Evolutionary conservation across 768 basidiomycete species (phyloP).

Genomic region (Cystobasidium onofrii): DNA sequence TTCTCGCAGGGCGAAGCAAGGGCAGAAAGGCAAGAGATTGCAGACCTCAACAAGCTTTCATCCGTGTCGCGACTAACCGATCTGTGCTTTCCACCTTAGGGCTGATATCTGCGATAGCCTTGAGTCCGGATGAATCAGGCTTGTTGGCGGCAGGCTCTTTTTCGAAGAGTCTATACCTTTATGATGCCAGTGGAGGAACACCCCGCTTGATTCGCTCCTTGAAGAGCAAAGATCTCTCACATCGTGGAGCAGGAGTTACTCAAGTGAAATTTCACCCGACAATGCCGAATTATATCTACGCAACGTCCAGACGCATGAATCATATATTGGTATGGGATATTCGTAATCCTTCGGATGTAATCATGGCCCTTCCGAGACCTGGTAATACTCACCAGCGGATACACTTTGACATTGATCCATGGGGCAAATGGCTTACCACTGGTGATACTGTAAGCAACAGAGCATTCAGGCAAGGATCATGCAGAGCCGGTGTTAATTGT

Average conservation of each 20-base stretch:
- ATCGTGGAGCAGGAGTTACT: slow-evolving; percentile 21
- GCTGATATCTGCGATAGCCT: slow-evolving; percentile 74
- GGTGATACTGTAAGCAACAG: slow-evolving; percentile 27
- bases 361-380: slow-evolving; percentile 46
- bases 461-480: background rate
- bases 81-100: slow-evolving; percentile 49
- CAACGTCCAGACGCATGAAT: slow-evolving; percentile 62
- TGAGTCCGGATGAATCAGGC: slow-evolving; percentile 58
- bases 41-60: background rate
- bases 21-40: slow-evolving; percentile 63
- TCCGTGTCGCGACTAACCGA: background rate
- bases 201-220: slow-evolving; percentile 49
- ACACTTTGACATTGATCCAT: slow-evolving; percentile 49
- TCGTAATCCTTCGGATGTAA: slow-evolving; percentile 52
- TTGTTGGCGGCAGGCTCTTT: slow-evolving; percentile 75
- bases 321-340: slow-evolving; percentile 71
- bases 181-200: slow-evolving; percentile 54
- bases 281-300: slow-evolving; percentile 64
- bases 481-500: background rate
- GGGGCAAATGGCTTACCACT: slow-evolving; percentile 21
- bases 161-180: slow-evolving; percentile 45
- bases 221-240: slow-evolving; percentile 15
- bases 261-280: slow-evolving; percentile 68
- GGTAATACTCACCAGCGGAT: slow-evolving; percentile 66
- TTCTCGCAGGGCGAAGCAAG: slow-evolving; percentile 69